These are phyloP conservation scores for Pterulicium gracile DNA, from an alignment of 1,284 basidiomycete genomes.

Conservation along the genomic window DNA sequence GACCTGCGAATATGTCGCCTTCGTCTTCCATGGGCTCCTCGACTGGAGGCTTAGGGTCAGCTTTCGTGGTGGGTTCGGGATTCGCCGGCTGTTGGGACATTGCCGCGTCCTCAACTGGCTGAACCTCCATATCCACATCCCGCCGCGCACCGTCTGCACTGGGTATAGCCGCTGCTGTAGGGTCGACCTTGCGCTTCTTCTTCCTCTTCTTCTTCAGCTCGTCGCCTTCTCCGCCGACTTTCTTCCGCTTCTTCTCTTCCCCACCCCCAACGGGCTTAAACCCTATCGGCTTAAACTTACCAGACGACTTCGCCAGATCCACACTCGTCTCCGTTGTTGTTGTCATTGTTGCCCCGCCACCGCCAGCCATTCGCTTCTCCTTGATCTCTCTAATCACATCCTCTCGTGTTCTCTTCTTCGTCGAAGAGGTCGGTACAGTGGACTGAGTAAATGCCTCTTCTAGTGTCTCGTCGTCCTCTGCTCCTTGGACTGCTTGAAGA, in stretches of 20 bases:
- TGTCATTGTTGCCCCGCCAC: constrained; percentile 12
- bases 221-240: constrained; percentile 27
- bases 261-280: constrained; percentile 52
- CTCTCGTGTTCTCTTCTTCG: constrained; percentile 60
- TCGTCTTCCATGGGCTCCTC: constrained; percentile 34
- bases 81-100: constrained; percentile 11
- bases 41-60: constrained; percentile 26
- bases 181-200: constrained; percentile 34
- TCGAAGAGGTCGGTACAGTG: constrained; percentile 17
- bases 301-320: constrained; percentile 44
- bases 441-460: constrained; percentile 58
- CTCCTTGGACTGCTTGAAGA: constrained; percentile 29
- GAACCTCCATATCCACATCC: constrained; percentile 7
- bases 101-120: constrained; percentile 10
- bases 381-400: constrained; percentile 69
- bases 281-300: constrained; percentile 76
- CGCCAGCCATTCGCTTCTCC: constrained; percentile 35
- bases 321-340: constrained; percentile 23
- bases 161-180: constrained; percentile 7
- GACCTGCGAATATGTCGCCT: constrained; percentile 73
- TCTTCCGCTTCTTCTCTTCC: constrained; percentile 46
- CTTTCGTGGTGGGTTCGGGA: constrained; percentile 11
- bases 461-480: constrained; percentile 62
- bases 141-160: constrained; percentile 10
- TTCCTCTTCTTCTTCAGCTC: constrained; percentile 34